These are phyloP conservation scores for Didymella lethalis DNA, from an alignment of 2,329 filamentous ascomycete species.

Conservation along the genomic window DNA sequence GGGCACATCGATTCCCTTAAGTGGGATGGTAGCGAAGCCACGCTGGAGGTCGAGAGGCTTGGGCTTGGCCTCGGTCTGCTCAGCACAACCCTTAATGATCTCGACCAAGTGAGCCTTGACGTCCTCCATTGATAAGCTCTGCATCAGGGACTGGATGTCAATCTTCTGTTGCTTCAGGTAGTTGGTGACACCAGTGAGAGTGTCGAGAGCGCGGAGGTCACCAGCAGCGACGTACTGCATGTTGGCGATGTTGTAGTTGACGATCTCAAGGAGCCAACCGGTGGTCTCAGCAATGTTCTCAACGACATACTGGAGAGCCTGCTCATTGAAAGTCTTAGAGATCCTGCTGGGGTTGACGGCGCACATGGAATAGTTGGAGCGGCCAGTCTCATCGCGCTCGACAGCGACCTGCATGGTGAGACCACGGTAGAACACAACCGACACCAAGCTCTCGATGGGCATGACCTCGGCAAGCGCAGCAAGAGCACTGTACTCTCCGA, in stretches of 20 bases:
- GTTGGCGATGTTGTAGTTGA: constrained; percentile 86
- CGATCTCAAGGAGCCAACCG: constrained; percentile 95
- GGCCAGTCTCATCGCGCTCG: constrained; percentile 89
- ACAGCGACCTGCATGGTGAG: constrained; percentile 99
- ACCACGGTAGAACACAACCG: constrained; percentile 98
- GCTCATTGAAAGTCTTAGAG: constrained; percentile 98
- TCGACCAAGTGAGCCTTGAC: constrained; percentile 88
- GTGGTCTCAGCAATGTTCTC: constrained; percentile 94
- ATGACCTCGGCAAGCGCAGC: constrained; percentile 97
- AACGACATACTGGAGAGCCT: constrained; percentile 94
- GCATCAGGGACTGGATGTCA: constrained; percentile 92
- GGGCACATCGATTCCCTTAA: constrained; percentile 96
- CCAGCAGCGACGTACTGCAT: constrained; percentile 74
- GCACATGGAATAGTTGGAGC: constrained; percentile 99
- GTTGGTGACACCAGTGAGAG: constrained; percentile 82
- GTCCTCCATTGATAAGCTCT: constrained; percentile 84
- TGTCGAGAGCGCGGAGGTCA: constrained; percentile 71
- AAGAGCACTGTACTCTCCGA: constrained; percentile 97
- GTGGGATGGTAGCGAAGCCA: constrained; percentile 95
- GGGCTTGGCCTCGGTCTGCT: constrained; percentile 88
- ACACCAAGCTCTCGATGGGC: constrained; percentile 98
- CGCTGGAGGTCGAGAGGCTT: constrained; percentile 88
- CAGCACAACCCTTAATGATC: constrained; percentile 88
- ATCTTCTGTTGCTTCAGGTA: constrained; percentile 97
- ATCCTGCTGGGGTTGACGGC: constrained; percentile 98